A percentile compares a stretch with the other conserved stretches of the same genome.
These are phyloP conservation scores for Aspergillus bertholletiae DNA, from an alignment of 495 filamentous ascomycete species.

Conservation along the genomic window DNA sequence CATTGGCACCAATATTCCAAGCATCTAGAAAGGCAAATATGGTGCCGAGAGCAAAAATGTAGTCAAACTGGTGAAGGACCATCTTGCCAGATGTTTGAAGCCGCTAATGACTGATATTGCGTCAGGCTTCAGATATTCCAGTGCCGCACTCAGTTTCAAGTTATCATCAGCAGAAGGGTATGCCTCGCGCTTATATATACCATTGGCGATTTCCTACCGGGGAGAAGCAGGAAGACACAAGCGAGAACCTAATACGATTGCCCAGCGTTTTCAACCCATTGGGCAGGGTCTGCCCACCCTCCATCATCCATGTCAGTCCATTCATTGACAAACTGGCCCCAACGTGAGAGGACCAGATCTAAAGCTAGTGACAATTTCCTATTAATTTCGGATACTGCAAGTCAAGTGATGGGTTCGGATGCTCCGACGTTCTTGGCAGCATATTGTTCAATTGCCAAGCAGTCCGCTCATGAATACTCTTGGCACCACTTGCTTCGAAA, in stretches of 20 bases:
- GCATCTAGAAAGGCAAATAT: constrained; percentile 20
- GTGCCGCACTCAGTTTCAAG: not conserved
- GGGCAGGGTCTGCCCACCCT: not conserved
- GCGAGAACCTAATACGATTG: not conserved
- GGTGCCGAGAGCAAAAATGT: constrained; percentile 17
- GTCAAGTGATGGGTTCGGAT: not conserved
- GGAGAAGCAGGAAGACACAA: not conserved
- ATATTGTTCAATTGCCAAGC: constrained; percentile 6
- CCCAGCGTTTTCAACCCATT: not conserved
- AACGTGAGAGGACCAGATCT: not conserved
- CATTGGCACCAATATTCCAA: constrained; percentile 21
- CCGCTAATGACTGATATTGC: not conserved
- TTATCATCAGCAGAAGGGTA: not conserved
- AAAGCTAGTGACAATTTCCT: not conserved
- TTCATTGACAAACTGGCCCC: not conserved
- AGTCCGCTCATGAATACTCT: constrained; percentile 3
- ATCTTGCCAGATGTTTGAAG: not conserved
- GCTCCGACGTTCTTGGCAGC: not conserved
- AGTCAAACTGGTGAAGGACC: constrained; percentile 18
- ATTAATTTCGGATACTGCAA: not conserved
- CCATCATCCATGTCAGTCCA: not conserved
- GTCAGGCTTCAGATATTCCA: not conserved
- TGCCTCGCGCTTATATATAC: not conserved
- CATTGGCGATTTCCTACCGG: not conserved
- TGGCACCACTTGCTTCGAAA: constrained; percentile 4